Evolutionary conservation across 2,329 filamentous ascomycete species (phyloP).

Genomic region (Cladobotryum mycophilum): DNA sequence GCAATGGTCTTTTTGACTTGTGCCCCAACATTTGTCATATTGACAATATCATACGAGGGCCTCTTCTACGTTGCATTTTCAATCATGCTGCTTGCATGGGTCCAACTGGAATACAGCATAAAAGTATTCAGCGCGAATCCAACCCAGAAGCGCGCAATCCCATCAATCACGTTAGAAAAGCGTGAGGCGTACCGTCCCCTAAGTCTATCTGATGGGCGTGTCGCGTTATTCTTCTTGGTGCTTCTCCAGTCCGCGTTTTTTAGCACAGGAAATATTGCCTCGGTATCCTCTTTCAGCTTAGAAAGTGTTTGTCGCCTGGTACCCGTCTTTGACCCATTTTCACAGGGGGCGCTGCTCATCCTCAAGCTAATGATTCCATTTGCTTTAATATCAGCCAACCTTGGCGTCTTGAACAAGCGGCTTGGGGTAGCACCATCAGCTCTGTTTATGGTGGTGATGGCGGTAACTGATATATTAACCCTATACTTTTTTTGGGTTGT

Average conservation of each 20-base stretch:
- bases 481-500: constrained; percentile 98
- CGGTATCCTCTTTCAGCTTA: constrained; percentile 85
- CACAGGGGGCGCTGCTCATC: constrained; percentile 78
- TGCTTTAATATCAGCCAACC: constrained; percentile 81
- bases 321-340: constrained; percentile 89
- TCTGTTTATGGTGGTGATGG: constrained; percentile 92
- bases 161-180: not conserved
- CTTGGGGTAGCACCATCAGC: constrained; percentile 81
- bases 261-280: constrained; percentile 92
- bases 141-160: constrained; percentile 13
- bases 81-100: constrained; percentile 77
- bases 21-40: constrained; percentile 86
- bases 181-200: constrained; percentile 53
- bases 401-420: constrained; percentile 84
- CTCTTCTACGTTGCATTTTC: constrained; percentile 92
- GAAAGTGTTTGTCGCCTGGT: constrained; percentile 84
- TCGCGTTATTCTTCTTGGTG: constrained; percentile 91
- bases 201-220: constrained; percentile 74
- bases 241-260: constrained; percentile 95
- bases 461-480: constrained; percentile 82
- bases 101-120: constrained; percentile 79
- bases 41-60: constrained; percentile 95
- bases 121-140: constrained; percentile 16
- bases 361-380: constrained; percentile 93
- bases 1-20: constrained; percentile 88